These are phyloP conservation scores for Breviolum minutum DNA, from an alignment of 73 alveolate genomes.

Conservation along the genomic window DNA sequence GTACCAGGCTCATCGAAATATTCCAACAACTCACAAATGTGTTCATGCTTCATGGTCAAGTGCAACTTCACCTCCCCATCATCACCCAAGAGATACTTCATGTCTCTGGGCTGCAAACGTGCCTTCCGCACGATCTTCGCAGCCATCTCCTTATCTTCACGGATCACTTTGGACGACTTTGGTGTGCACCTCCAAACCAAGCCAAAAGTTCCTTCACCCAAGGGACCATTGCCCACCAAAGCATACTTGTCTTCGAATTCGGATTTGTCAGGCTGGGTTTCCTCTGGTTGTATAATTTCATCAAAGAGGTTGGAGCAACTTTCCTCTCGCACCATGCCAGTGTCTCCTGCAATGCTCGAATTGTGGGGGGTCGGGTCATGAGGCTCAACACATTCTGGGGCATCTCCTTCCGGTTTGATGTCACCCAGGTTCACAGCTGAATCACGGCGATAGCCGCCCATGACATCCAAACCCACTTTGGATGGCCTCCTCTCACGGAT, in stretches of 20 bases:
- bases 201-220: slow-evolving; percentile 94
- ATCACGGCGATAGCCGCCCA: slow-evolving; percentile 91
- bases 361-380: slow-evolving; percentile 6
- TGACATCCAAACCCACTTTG: slow-evolving; percentile 46
- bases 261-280: slow-evolving; percentile 66
- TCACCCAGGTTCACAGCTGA: slow-evolving; percentile 69
- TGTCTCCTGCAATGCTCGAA: slow-evolving; percentile 68
- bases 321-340: slow-evolving; percentile 76
- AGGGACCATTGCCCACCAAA: slow-evolving; percentile 90
- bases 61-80: slow-evolving; percentile 95
- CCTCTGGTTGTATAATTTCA: slow-evolving; percentile 38
- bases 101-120: slow-evolving; percentile 95
- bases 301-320: slow-evolving; percentile 84
- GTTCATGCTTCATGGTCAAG: slow-evolving; percentile 79
- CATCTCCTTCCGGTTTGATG: slow-evolving; percentile 29
- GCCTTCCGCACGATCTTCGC: slow-evolving; percentile 95
- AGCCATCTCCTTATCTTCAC: slow-evolving; percentile 76
- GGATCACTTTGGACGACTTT: slow-evolving; percentile 6
- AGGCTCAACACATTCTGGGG: background rate
- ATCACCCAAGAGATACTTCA: slow-evolving; percentile 87
- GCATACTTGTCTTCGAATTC: slow-evolving; percentile 91
- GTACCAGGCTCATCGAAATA: slow-evolving; percentile 78
- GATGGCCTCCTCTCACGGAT: slow-evolving; percentile 90
- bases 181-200: slow-evolving; percentile 94
- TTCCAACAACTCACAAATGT: slow-evolving; percentile 88